phyloP scores from a whole-genome alignment of 1,139 yeast species.

The Arxiozyma bovina region DNA sequence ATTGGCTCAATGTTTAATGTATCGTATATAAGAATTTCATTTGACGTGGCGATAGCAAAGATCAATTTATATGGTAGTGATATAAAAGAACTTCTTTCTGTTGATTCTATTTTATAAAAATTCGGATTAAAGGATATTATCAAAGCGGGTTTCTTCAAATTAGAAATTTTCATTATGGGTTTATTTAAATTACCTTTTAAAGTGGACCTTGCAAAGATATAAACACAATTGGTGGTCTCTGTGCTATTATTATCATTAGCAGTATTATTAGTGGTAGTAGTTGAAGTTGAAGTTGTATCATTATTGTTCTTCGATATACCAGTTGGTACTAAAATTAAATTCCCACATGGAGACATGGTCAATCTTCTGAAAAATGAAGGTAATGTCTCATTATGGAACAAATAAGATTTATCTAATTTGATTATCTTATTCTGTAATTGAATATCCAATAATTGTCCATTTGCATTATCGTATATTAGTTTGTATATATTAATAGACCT shows the following conservation, averaged over 20 bases:
- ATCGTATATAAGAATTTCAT: constrained; percentile 74
- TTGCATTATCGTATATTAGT: constrained; percentile 14
- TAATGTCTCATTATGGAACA: constrained; percentile 78
- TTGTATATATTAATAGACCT: constrained; percentile 62
- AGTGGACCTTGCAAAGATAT: constrained; percentile 63
- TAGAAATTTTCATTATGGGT: constrained; percentile 71
- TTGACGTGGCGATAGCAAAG: constrained; percentile 91
- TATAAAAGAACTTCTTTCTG: constrained; percentile 24
- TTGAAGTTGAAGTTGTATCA: background rate
- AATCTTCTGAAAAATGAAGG: constrained; percentile 85
- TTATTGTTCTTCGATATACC: constrained; percentile 45
- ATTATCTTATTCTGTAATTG: constrained; percentile 23
- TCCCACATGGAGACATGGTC: constrained; percentile 84
- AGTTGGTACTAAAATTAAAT: constrained; percentile 69
- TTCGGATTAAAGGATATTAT: constrained; percentile 72
- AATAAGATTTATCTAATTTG: constrained; percentile 32
- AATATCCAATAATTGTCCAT: constrained; percentile 12
- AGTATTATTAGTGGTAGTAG: background rate
- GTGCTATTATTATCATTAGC: background rate
- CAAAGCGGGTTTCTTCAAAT: constrained; percentile 74
- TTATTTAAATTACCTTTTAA: constrained; percentile 37
- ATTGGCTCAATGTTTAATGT: constrained; percentile 62
- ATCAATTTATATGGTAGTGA: constrained; percentile 66
- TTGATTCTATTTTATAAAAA: constrained; percentile 37
- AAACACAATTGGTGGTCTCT: constrained; percentile 51